Conservation (phyloP, 495 filamentous ascomycete species). For the Neurospora sp. region DNA sequence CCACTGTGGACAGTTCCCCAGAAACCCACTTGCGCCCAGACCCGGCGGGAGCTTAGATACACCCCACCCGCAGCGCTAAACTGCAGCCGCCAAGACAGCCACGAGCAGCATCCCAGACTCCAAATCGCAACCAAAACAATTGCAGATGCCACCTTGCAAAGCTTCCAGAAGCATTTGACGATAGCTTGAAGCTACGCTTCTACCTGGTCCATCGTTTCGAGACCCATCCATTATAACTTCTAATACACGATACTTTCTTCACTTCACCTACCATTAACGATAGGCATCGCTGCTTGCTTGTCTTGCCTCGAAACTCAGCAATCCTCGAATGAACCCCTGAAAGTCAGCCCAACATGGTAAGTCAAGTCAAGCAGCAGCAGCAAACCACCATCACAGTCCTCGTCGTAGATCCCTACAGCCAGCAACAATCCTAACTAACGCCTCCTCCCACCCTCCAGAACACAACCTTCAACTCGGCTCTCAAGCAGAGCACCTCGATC, state of each 20-base stretch:
- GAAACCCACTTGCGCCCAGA: neutral
- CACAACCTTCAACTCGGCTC: constrained; percentile 88
- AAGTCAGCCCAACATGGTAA: neutral
- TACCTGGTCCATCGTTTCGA: neutral
- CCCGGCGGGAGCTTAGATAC: neutral
- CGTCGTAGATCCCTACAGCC: neutral
- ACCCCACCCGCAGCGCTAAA: neutral
- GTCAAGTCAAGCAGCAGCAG: neutral
- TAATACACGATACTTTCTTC: neutral
- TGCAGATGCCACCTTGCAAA: neutral
- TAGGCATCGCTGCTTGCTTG: neutral
- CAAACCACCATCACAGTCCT: neutral
- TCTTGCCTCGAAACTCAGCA: neutral
- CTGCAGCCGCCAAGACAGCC: neutral
- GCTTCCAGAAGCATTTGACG: neutral
- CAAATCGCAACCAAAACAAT: neutral
- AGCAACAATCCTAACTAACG: neutral
- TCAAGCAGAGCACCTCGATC: constrained; percentile 84
- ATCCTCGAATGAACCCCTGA: neutral
- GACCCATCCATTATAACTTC: neutral
- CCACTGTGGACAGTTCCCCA: neutral
- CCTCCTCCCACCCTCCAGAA: constrained; percentile 40
- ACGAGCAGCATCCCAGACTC: neutral
- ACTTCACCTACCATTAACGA: neutral
- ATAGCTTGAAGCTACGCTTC: neutral